Base-by-base conservation (phyloP, 2,329 filamentous ascomycete genomes). In the Fusarium circinatum region DNA sequence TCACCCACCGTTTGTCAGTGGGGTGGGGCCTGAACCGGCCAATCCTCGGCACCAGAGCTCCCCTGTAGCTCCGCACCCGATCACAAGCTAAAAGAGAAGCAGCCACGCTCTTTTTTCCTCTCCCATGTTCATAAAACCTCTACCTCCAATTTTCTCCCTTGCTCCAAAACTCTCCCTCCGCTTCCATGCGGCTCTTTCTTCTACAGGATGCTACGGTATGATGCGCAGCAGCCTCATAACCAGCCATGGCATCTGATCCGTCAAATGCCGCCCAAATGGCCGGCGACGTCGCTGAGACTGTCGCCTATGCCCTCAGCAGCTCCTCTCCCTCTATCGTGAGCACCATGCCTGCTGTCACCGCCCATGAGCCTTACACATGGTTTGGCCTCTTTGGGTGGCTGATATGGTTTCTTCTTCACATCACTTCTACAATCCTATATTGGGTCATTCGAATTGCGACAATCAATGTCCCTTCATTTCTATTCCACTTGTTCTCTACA, bases 401-500 rank as follows among this genome's bases (percentile, higher is more conserved):
- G 72, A 83, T 89, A n/a, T 80, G 91, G 67, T 85, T 84, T 71
- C 78, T 88, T 45, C 82, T 92, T 64, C 89, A 89, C 61, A 78
- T 89, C 45, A 80, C 89, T 47, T 89, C 90, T 24, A 87, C 85
- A 26, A 82, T 91, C 38, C 79, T 92, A 47, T 97, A 96, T 84
- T 97, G 93, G 91, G 83, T 91, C 62, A 90, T 98, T 76, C 94
- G 93, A 70, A 93, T 98, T 79, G 89, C 92, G 24, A 97, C 96
- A 32, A 95, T 98, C 75, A 97, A 94, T 22, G 82, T 98, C 67
- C 96, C 96, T 48, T 94, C 94, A 81, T 90, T 96, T 83, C 89
- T 98, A 24, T 99, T 97, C 81, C 93, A 91, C 11, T 86, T 98
- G 71, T 94, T 98, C 79, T 98, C 95, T 11, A 96, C 94, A 73